Evolutionary conservation across 2,329 filamentous ascomycete species (phyloP).

Genomic region (Sporothrix curviconia): DNA sequence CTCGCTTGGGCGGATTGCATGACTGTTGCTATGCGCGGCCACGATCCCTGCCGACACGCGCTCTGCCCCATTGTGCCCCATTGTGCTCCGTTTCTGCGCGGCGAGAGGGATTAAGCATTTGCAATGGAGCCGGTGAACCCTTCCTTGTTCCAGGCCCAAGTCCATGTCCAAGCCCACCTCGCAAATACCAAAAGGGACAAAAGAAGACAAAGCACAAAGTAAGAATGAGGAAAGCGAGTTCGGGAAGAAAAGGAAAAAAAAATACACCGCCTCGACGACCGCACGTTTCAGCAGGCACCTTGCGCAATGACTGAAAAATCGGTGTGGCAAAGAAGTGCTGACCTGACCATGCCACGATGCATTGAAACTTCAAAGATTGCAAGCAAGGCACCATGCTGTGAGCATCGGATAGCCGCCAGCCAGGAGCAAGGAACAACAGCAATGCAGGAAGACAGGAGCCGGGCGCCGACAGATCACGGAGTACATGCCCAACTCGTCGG

Average conservation of each 20-base stretch:
- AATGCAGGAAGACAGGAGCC: not conserved
- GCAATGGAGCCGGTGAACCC: not conserved
- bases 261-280: not conserved
- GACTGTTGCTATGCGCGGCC: conserved; percentile 1
- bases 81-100: too few relatives aligned
- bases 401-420: not conserved
- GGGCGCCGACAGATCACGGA: not conserved
- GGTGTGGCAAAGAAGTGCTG: not conserved
- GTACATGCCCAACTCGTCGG: not conserved
- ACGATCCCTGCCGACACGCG: not conserved
- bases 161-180: not conserved
- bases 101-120: not conserved
- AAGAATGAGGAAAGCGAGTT: not conserved
- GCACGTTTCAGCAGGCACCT: not conserved
- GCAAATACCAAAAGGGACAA: not conserved
- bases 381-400: not conserved
- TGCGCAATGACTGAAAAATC: not conserved
- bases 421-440: not conserved
- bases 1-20: conserved; percentile 3
- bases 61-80: too few relatives aligned
- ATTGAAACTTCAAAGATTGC: not conserved
- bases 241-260: too few relatives aligned
- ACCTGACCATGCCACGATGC: not conserved
- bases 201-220: not conserved
- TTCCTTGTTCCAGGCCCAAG: not conserved